phyloP scores from a whole-genome alignment of 148 eudicot genomes.

The Chenopodium berlandieri region DNA sequence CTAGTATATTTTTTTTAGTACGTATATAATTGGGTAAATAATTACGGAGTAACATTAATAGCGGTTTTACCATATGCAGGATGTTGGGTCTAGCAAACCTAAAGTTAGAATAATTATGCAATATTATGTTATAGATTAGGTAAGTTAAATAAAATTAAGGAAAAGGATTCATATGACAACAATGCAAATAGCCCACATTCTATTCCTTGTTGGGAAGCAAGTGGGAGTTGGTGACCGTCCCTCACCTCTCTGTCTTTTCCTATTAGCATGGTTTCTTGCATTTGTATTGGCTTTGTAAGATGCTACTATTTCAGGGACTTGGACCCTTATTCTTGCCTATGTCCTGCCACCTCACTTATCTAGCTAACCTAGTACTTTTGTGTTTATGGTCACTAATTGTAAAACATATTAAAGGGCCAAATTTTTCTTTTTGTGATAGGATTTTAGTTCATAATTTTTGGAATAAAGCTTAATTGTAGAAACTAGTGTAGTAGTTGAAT shows the following conservation, averaged over 20 bases:
- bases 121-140: background rate
- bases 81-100: no score
- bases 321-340: background rate
- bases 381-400: background rate
- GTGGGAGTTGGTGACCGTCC: conserved; percentile 72
- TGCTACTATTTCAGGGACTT: background rate
- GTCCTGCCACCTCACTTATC: background rate
- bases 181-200: conserved; percentile 8
- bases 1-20: no score
- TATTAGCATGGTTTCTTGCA: conserved; percentile 22
- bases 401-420: background rate
- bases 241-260: conserved; percentile 32
- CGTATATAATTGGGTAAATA: no score
- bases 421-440: background rate
- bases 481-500: background rate
- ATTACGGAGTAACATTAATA: no score
- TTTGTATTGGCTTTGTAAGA: conserved; percentile 29
- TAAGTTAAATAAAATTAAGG: background rate
- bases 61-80: no score
- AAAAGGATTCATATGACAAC: background rate
- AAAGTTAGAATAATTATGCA: no score
- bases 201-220: conserved; percentile 48
- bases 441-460: background rate
- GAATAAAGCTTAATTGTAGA: conserved; percentile 13
- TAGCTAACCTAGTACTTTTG: conserved; percentile 14